phyloP scores from a whole-genome alignment of 495 filamentous ascomycete species.

The Neurospora pannonica region DNA sequence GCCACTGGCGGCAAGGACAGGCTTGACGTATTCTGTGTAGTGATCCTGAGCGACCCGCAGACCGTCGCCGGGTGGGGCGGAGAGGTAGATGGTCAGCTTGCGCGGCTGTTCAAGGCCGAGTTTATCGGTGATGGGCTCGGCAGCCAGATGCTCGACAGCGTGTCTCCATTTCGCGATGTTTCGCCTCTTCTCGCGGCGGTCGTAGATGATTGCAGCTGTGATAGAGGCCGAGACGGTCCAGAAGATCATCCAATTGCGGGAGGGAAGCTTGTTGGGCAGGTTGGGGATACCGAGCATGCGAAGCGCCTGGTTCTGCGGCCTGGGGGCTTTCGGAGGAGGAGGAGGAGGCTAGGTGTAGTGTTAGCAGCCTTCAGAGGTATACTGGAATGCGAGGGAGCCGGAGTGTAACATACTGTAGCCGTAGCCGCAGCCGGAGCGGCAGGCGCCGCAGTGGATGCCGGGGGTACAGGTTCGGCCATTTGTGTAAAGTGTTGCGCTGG shows the following conservation, averaged over 20 bases:
- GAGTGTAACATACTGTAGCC: conserved; percentile 8
- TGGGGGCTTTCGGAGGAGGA: conserved; percentile 35
- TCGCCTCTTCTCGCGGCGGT: conserved; percentile 77
- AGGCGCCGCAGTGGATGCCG: neutral
- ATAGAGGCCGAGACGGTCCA: conserved; percentile 68
- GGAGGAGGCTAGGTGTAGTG: conserved; percentile 21
- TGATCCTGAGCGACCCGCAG: conserved; percentile 77
- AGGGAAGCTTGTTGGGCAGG: conserved; percentile 76
- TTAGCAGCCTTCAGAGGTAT: conserved; percentile 4
- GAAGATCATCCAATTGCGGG: conserved; percentile 97
- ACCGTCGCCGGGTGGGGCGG: conserved; percentile 77
- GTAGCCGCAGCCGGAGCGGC: conserved; percentile 6
- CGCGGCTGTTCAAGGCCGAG: conserved; percentile 61
- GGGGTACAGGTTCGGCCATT: neutral
- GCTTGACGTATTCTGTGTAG: conserved; percentile 93
- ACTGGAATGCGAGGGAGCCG: neutral
- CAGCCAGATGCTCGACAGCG: conserved; percentile 75
- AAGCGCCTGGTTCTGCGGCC: conserved; percentile 55
- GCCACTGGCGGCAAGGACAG: conserved; percentile 78
- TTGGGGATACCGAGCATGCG: conserved; percentile 76
- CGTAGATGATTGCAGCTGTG: conserved; percentile 71
- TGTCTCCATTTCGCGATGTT: conserved; percentile 78
- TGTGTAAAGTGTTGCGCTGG: neutral
- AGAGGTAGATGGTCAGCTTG: conserved; percentile 77
- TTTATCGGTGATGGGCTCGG: conserved; percentile 52